Evolutionary conservation across 495 filamentous ascomycete species (phyloP).

Genomic region (Penicillium bialowiezense): DNA sequence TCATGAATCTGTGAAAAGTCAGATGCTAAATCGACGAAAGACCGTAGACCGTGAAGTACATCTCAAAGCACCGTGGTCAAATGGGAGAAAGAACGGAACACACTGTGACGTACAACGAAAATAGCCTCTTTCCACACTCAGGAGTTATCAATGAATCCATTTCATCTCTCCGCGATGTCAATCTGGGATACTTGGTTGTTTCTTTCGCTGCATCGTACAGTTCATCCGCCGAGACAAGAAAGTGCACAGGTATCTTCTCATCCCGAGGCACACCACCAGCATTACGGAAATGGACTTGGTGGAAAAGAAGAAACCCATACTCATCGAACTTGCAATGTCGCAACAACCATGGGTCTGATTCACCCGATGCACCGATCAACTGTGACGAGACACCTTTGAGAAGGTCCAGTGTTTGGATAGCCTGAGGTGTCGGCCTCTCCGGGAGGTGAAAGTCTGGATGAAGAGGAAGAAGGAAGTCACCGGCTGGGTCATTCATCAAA

Average conservation of each 20-base stretch:
- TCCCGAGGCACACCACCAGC: constrained; percentile 15
- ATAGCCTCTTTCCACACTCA: too few species aligned
- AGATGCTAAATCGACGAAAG: too few species aligned
- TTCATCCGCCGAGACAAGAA: constrained; percentile 13
- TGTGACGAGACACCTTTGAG: constrained; percentile 9
- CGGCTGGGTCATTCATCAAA: too few species aligned
- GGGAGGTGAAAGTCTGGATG: constrained; percentile 3
- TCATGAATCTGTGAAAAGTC: constrained; percentile 15
- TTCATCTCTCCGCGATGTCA: too few species aligned
- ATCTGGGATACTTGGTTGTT: background rate
- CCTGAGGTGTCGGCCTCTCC: constrained; percentile 6
- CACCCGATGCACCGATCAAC: constrained; percentile 11
- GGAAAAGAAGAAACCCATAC: constrained; percentile 6
- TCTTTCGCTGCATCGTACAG: constrained; percentile 9
- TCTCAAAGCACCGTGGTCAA: too few species aligned
- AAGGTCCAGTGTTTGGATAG: constrained; percentile 14
- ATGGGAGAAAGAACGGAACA: too few species aligned
- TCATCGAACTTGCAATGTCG: constrained; percentile 17
- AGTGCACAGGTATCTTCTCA: constrained; percentile 17
- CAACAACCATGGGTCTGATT: constrained; percentile 21
- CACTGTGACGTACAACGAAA: too few species aligned
- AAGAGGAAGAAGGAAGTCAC: background rate
- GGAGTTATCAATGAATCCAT: too few species aligned
- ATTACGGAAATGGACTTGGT: constrained; percentile 19
- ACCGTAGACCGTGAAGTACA: too few species aligned